These are phyloP conservation scores for Phytophthora brassicae DNA, from an alignment of 352 stramenopile species.

Conservation along the genomic window DNA sequence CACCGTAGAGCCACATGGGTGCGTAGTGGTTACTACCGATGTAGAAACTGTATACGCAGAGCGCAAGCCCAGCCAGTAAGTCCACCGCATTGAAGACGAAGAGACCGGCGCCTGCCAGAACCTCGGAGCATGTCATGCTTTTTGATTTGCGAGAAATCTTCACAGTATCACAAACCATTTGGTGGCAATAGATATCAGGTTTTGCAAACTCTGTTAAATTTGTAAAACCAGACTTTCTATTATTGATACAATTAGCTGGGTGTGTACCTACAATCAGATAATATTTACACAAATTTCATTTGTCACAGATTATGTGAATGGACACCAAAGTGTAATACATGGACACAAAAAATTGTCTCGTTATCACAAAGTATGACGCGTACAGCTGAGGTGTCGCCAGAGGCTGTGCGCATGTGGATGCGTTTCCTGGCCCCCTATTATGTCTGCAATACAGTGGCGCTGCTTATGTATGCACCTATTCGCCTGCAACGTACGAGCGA, in stretches of 20 bases:
- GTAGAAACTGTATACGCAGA: constrained; percentile 68
- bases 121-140: constrained; percentile 41
- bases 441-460: constrained; percentile 51
- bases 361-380: neutral
- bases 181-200: no score
- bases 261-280: no score
- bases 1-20: constrained; percentile 70
- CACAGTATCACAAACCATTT: no score
- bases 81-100: constrained; percentile 83
- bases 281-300: no score
- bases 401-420: constrained; percentile 28
- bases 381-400: neutral
- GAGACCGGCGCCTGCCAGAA: constrained; percentile 54
- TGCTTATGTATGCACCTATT: constrained; percentile 61
- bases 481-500: constrained; percentile 45
- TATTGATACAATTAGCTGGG: no score
- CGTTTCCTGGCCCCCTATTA: constrained; percentile 78
- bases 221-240: no score
- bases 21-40: constrained; percentile 69
- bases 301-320: neutral
- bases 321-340: no score
- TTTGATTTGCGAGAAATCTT: constrained; percentile 18
- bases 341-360: neutral
- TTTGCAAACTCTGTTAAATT: no score
- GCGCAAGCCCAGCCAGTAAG: constrained; percentile 56